Conservation (phyloP, 1,284 basidiomycete species). For the Cutaneotrichosporon daszewskae region DNA sequence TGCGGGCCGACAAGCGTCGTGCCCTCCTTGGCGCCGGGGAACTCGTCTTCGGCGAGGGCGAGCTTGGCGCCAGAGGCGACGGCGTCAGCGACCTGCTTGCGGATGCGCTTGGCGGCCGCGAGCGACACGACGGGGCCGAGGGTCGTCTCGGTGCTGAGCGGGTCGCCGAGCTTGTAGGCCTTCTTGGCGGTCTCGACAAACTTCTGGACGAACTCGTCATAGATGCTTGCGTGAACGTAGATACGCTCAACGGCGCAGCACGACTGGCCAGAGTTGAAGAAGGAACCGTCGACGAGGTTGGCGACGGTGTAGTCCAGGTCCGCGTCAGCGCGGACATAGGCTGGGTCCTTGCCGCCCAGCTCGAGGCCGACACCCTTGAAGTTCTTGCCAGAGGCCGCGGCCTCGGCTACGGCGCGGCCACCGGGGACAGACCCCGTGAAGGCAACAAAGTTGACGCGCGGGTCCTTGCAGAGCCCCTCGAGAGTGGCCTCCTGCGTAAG, state of each 20-base stretch:
- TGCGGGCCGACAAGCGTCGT: conserved; percentile 83
- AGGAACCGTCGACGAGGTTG: conserved; percentile 79
- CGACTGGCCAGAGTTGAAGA: conserved; percentile 94
- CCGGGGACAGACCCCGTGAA: conserved; percentile 79
- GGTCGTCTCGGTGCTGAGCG: conserved; percentile 63
- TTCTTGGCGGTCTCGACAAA: conserved; percentile 65
- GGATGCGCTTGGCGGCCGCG: conserved; percentile 73
- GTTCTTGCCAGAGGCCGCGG: conserved; percentile 49
- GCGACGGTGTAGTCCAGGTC: conserved; percentile 74
- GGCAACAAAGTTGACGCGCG: conserved; percentile 68
- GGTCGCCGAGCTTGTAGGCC: conserved; percentile 80
- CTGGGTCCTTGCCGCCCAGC: conserved; percentile 94
- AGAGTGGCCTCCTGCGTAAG: conserved; percentile 62
- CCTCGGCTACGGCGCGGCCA: conserved; percentile 46
- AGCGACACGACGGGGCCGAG: conserved; percentile 88
- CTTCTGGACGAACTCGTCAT: conserved; percentile 71
- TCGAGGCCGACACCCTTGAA: conserved; percentile 68
- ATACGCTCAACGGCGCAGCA: conserved; percentile 65
- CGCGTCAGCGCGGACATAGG: conserved; percentile 82
- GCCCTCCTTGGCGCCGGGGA: conserved; percentile 63
- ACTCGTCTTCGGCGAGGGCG: conserved; percentile 65
- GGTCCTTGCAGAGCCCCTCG: conserved; percentile 61
- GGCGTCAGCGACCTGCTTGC: conserved; percentile 79
- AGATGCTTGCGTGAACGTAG: conserved; percentile 81
- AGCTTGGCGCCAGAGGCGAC: conserved; percentile 71